These are phyloP conservation scores for Lindgomyces ingoldianus DNA, from an alignment of 495 filamentous ascomycete genomes.

Conservation along the genomic window DNA sequence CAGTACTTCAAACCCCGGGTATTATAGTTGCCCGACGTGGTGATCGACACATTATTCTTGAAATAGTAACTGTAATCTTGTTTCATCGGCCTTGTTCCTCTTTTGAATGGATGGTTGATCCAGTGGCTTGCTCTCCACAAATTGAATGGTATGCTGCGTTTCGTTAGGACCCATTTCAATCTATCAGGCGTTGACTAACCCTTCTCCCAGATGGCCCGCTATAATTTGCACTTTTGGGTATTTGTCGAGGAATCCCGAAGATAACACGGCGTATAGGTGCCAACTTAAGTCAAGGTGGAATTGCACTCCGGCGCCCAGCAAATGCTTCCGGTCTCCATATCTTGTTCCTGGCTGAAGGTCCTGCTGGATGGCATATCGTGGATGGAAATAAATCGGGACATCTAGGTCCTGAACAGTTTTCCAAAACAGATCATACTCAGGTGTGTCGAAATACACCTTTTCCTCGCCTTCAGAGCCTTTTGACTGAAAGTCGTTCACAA, in stretches of 20 bases:
- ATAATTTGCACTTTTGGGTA: slow-evolving; percentile 34
- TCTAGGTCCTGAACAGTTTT: slow-evolving; percentile 35
- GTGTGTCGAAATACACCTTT: slow-evolving; percentile 31
- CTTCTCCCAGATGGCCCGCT: slow-evolving; percentile 33
- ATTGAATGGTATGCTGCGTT: slow-evolving; percentile 30
- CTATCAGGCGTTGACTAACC: slow-evolving; percentile 2
- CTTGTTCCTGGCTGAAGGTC: slow-evolving; percentile 22
- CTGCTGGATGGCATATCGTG: slow-evolving; percentile 26
- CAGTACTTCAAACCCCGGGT: slow-evolving; percentile 31
- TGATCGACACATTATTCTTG: slow-evolving; percentile 30
- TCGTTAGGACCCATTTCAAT: not conserved
- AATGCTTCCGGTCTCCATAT: slow-evolving; percentile 28
- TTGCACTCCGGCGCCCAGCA: slow-evolving; percentile 26
- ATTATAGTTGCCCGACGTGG: slow-evolving; percentile 30
- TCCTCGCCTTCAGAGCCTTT: slow-evolving; percentile 22
- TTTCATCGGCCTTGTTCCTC: slow-evolving; percentile 22
- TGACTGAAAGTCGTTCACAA: slow-evolving; percentile 35
- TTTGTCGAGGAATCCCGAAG: slow-evolving; percentile 30
- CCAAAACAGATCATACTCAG: slow-evolving; percentile 35
- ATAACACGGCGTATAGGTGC: slow-evolving; percentile 29
- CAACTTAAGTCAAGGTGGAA: slow-evolving; percentile 32
- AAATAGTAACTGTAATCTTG: slow-evolving; percentile 32
- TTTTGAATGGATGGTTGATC: slow-evolving; percentile 32
- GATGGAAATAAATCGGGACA: slow-evolving; percentile 40
- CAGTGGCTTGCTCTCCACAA: slow-evolving; percentile 30